A percentile compares a stretch with the other conserved stretches of the same genome.
Evolutionary conservation across 495 filamentous ascomycete species (phyloP).

Genomic region (Neurospora tetraspora): DNA sequence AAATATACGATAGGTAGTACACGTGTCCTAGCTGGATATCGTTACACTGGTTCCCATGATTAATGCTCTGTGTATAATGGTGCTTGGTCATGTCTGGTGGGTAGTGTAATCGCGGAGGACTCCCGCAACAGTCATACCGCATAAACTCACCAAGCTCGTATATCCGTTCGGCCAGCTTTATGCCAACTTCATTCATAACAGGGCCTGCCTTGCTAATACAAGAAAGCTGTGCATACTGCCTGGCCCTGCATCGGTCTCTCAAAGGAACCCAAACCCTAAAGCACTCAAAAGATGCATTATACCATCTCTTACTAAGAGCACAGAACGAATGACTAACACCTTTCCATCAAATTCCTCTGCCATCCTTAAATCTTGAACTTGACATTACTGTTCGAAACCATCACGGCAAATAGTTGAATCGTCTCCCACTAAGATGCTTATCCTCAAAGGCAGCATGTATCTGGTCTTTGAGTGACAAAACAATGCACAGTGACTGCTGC

Average conservation of each 20-base stretch:
- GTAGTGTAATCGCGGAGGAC: not conserved
- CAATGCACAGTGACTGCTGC: too few relatives aligned
- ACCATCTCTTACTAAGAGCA: too few relatives aligned
- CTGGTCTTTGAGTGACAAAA: too few relatives aligned
- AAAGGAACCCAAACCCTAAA: not conserved
- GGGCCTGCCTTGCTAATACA: not conserved
- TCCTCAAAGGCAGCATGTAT: too few relatives aligned
- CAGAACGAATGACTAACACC: too few relatives aligned
- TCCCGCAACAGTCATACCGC: not conserved
- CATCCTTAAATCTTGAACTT: too few relatives aligned
- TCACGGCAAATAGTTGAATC: too few relatives aligned
- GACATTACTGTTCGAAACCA: too few relatives aligned
- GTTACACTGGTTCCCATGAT: not conserved
- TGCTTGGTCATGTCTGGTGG: not conserved
- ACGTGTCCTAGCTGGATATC: not conserved
- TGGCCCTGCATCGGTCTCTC: not conserved
- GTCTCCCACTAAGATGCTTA: too few relatives aligned
- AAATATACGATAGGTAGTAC: not conserved
- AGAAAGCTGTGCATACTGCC: not conserved
- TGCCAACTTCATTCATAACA: not conserved
- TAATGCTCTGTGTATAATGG: not conserved
- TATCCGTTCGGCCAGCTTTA: not conserved
- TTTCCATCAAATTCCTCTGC: too few relatives aligned
- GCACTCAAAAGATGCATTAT: not conserved
- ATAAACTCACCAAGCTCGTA: not conserved